Evolutionary conservation across 768 basidiomycete species (phyloP).

Genomic region (Clitopilus hobsonii): DNA sequence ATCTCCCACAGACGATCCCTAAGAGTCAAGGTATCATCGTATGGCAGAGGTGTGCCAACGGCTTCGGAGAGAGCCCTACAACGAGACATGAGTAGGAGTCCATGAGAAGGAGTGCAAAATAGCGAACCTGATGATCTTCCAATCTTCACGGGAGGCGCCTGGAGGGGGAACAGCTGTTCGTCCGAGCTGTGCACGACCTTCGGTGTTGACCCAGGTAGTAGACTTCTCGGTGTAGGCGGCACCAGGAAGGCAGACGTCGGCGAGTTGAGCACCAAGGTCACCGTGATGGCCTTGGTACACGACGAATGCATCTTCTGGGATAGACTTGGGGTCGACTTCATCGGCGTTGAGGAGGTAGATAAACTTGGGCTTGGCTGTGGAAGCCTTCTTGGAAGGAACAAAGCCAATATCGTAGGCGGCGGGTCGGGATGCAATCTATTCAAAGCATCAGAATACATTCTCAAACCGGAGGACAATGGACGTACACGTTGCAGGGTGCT

Average conservation of each 20-base stretch:
- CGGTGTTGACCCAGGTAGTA: slow-evolving; percentile 94
- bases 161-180: slow-evolving; percentile 91
- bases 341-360: slow-evolving; percentile 96
- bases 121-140: slow-evolving; percentile 86
- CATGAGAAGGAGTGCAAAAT: background rate
- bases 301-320: slow-evolving; percentile 90
- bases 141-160: slow-evolving; percentile 94
- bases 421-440: slow-evolving; percentile 82
- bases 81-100: background rate
- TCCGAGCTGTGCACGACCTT: slow-evolving; percentile 88
- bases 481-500: slow-evolving; percentile 86
- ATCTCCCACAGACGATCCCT: slow-evolving; percentile 97
- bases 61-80: slow-evolving; percentile 85
- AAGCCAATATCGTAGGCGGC: slow-evolving; percentile 96
- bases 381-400: slow-evolving; percentile 76
- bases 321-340: slow-evolving; percentile 82
- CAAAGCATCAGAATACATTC: slow-evolving; percentile 3
- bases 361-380: slow-evolving; percentile 82
- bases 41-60: slow-evolving; percentile 75
- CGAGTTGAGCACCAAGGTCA: slow-evolving; percentile 91
- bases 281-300: slow-evolving; percentile 99
- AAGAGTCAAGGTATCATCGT: slow-evolving; percentile 79
- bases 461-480: slow-evolving; percentile 10
- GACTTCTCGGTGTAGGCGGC: slow-evolving; percentile 91
- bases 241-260: slow-evolving; percentile 93